These are phyloP conservation scores for Fusarium longipes DNA, from an alignment of 2,329 filamentous ascomycete genomes.

Conservation along the genomic window DNA sequence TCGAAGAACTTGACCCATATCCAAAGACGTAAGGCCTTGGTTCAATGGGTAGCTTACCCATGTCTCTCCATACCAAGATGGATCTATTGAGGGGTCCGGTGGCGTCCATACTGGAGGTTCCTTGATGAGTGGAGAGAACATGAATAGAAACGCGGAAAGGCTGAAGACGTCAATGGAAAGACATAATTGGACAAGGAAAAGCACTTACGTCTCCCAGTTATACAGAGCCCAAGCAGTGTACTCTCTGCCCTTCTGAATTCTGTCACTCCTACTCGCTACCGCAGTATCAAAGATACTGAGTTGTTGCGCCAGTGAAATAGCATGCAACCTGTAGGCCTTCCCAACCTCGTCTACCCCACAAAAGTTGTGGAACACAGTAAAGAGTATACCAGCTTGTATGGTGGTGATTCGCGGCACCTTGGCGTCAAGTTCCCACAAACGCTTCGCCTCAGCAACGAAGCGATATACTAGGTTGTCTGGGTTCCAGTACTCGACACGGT, in stretches of 20 bases:
- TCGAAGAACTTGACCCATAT: slow-evolving; percentile 47
- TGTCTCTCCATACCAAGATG: slow-evolving; percentile 52
- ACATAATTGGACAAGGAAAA: fast-evolving
- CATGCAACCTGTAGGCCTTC: slow-evolving; percentile 49
- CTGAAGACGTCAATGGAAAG: slow-evolving; percentile 8
- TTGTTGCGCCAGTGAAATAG: slow-evolving; percentile 48
- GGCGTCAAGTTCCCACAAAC: slow-evolving; percentile 53
- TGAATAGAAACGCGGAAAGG: slow-evolving; percentile 43
- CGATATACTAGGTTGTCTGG: slow-evolving; percentile 50
- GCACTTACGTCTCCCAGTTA: slow-evolving; percentile 49
- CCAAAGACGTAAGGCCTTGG: slow-evolving; percentile 31
- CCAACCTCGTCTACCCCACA: slow-evolving; percentile 55
- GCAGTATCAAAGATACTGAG: slow-evolving; percentile 48
- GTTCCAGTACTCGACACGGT: slow-evolving; percentile 53
- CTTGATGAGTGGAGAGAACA: slow-evolving; percentile 45
- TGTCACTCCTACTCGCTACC: slow-evolving; percentile 27
- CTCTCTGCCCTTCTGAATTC: slow-evolving; percentile 31
- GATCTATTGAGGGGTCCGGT: slow-evolving; percentile 43
- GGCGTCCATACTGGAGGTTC: slow-evolving; percentile 47
- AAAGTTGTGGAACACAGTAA: slow-evolving; percentile 49
- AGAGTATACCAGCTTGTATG: slow-evolving; percentile 51
- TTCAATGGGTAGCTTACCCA: slow-evolving; percentile 52
- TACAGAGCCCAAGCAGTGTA: slow-evolving; percentile 53
- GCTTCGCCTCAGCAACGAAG: slow-evolving; percentile 54
- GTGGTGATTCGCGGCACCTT: slow-evolving; percentile 48